Base-by-base conservation (phyloP, 768 basidiomycete species). In the Boletus vinaceobasis region DNA sequence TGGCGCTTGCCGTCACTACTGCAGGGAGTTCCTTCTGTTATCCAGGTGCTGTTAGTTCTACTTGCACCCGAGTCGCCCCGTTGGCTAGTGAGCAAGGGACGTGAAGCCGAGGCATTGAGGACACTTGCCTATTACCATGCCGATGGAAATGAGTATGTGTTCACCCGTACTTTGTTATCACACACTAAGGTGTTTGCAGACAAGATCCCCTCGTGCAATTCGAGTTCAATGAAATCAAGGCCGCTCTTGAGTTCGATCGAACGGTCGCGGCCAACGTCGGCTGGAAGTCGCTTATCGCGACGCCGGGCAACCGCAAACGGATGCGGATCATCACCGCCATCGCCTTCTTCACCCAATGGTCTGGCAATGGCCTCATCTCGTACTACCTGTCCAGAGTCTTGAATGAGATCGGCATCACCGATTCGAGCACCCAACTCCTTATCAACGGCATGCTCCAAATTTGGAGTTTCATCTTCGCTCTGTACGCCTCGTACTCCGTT, bases 81-180 rank as follows among this genome's bases (percentile, higher is more conserved):
- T 77, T 94, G 79, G 81, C 74, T 93, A 60, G 71, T 93, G 64
- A 82, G 77, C 72, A 88, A 87, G 70, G 90, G 90, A 43, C 79
- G 79, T 51, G 81, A 89, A 26, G 79, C 74, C 2, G 75, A 88
- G 63, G 93, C 91, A 3, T 72, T 88, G 39, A 69, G 75, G 38
- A 81, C 80, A 10, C 77, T 95, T 19, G 88, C 90, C 1, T 85
- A 89, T 67, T 91, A 93, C 68, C 92, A 95, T 60, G 87, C 89
- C 15, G 83, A 88, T 62, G 83, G 88, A 52, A 81, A 93, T 54
- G 74, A 76, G 80, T 81, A 57, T 48, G 76, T 60, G 23, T 43
- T 11, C 54, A 52, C 13, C 45, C 27, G 4, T 7, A 10, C 4
- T 27, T 14, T 43, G 26, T 32, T 9, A 14, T 42, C 21, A 21